These are phyloP conservation scores for Heterobasidion irregulare DNA, from an alignment of 1,284 basidiomycete genomes.

Conservation along the genomic window DNA sequence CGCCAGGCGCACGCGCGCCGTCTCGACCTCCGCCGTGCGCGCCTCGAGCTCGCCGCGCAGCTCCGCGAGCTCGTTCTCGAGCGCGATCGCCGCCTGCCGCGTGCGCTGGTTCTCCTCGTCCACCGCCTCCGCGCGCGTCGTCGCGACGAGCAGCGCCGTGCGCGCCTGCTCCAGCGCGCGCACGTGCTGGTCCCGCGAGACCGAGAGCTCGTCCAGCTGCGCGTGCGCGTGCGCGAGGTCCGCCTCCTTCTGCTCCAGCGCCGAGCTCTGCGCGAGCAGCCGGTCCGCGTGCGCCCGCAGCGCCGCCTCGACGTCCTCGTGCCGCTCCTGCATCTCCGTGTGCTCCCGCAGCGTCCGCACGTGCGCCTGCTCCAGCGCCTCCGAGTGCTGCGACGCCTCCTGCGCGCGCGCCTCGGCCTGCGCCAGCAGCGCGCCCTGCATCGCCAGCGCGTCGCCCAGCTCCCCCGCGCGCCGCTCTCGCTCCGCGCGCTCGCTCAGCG, in stretches of 20 bases:
- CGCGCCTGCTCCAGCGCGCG: slow-evolving; percentile 83
- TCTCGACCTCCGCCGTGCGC: slow-evolving; percentile 63
- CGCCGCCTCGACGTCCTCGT: slow-evolving; percentile 54
- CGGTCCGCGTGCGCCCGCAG: slow-evolving; percentile 78
- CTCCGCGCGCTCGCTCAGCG: slow-evolving; percentile 58
- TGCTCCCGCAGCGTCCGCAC: slow-evolving; percentile 64
- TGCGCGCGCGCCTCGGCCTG: slow-evolving; percentile 75
- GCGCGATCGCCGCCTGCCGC: slow-evolving; percentile 53
- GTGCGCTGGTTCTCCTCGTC: slow-evolving; percentile 69
- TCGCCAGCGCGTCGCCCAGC: slow-evolving; percentile 61
- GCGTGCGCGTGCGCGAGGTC: slow-evolving; percentile 62
- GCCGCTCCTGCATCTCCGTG: slow-evolving; percentile 64
- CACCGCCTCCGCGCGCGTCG: slow-evolving; percentile 74
- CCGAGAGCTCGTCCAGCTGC: slow-evolving; percentile 66
- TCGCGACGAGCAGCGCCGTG: slow-evolving; percentile 68
- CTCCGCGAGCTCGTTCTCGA: slow-evolving; percentile 74
- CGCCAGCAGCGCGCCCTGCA: slow-evolving; percentile 73
- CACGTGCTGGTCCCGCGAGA: slow-evolving; percentile 76
- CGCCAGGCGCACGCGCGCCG: slow-evolving; percentile 51
- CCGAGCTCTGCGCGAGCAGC: slow-evolving; percentile 69
- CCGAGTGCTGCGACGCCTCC: slow-evolving; percentile 79
- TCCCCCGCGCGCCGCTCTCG: slow-evolving; percentile 71
- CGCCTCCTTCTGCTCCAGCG: slow-evolving; percentile 71
- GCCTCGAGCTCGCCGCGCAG: slow-evolving; percentile 73
- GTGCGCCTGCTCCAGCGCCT: slow-evolving; percentile 77